Percentiles rank a stretch among this genome's conserved stretches.
Evolutionary conservation across 495 filamentous ascomycete genomes (phyloP).

Genomic region (Melanomma pulvis-pyrius): DNA sequence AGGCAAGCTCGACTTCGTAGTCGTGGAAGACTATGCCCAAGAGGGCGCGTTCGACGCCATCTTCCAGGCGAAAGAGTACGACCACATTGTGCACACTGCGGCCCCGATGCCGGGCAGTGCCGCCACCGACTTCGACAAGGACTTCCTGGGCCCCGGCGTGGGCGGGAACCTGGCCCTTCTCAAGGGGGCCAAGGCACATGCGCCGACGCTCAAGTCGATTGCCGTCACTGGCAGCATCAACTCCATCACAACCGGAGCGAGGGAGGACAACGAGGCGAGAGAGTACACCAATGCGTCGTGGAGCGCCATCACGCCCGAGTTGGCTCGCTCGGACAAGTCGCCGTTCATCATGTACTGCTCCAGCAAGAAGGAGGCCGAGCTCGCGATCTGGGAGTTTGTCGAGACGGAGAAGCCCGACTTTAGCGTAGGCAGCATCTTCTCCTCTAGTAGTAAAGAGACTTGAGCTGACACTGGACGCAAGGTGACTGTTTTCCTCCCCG

Average conservation of each 20-base stretch:
- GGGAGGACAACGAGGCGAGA: conserved; percentile 35
- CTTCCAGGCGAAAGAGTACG: conserved; percentile 27
- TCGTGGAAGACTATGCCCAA: conserved; percentile 31
- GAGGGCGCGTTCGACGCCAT: conserved; percentile 30
- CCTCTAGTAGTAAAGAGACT: not conserved
- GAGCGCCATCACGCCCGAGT: conserved; percentile 41
- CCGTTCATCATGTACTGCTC: conserved; percentile 41
- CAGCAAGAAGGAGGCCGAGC: conserved; percentile 46
- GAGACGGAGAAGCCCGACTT: conserved; percentile 37
- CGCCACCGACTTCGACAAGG: conserved; percentile 37
- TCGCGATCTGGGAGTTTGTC: conserved; percentile 45
- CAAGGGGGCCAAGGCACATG: conserved; percentile 37
- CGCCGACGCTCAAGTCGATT: conserved; percentile 43
- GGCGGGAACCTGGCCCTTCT: conserved; percentile 37
- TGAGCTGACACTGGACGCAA: not conserved
- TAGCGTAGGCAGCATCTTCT: not conserved
- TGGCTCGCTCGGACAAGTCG: conserved; percentile 36
- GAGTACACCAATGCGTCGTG: conserved; percentile 42
- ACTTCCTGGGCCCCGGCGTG: conserved; percentile 39
- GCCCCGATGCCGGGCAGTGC: conserved; percentile 43
- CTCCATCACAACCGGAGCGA: conserved; percentile 40
- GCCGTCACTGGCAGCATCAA: conserved; percentile 47
- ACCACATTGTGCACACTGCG: conserved; percentile 52
- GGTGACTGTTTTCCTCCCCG: conserved; percentile 39
- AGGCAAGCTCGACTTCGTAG: conserved; percentile 33